phyloP scores from a whole-genome alignment of 805 yeast genomes.

The Yamadazyma sp. region DNA sequence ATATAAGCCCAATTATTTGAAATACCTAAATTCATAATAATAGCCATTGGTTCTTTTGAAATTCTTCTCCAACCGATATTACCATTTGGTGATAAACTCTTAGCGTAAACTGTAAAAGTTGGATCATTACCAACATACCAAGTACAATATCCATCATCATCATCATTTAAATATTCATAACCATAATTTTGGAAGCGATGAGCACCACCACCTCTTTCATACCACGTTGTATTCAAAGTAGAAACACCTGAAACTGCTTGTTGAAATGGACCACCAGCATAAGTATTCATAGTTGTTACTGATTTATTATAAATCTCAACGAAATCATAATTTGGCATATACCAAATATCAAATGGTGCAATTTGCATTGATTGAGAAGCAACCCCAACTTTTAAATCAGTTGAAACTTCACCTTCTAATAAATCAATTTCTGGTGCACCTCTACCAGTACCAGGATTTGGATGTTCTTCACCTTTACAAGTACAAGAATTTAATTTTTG shows the following conservation, averaged over 20 bases:
- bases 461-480: slow-evolving; percentile 36
- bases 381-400: slow-evolving; percentile 51
- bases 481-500: slow-evolving; percentile 34
- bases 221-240: slow-evolving; percentile 80
- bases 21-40: slow-evolving; percentile 82
- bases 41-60: slow-evolving; percentile 90
- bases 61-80: slow-evolving; percentile 80
- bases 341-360: slow-evolving; percentile 96
- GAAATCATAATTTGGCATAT: slow-evolving; percentile 81
- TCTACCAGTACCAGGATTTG: slow-evolving; percentile 35
- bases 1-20: slow-evolving; percentile 93
- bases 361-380: slow-evolving; percentile 92
- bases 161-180: slow-evolving; percentile 68
- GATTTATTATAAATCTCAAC: slow-evolving; percentile 67
- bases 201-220: slow-evolving; percentile 55
- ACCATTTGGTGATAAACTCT: slow-evolving; percentile 85
- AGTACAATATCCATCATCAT: slow-evolving; percentile 64
- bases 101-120: slow-evolving; percentile 68
- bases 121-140: slow-evolving; percentile 87
- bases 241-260: slow-evolving; percentile 87
- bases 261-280: slow-evolving; percentile 91
- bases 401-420: slow-evolving; percentile 76
- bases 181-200: slow-evolving; percentile 70
- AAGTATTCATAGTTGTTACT: slow-evolving; percentile 78
- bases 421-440: slow-evolving; percentile 76